Conservation (phyloP, 352 stramenopile genomes). For the Plasmopara viticola region DNA sequence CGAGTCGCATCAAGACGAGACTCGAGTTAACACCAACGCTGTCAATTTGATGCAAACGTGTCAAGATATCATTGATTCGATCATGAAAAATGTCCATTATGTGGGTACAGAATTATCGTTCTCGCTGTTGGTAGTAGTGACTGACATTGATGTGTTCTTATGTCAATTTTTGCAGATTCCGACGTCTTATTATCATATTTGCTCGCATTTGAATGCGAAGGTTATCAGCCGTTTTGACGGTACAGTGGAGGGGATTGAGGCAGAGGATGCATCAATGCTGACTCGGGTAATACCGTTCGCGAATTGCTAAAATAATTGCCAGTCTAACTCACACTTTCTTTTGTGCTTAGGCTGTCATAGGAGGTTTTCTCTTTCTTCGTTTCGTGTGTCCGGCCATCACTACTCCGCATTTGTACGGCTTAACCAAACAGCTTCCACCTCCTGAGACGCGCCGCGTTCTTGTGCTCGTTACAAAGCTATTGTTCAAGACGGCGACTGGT, state of each 20-base stretch:
- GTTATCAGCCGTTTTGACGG: slow-evolving; percentile 68
- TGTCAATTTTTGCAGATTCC: slow-evolving; percentile 39
- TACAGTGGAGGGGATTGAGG: slow-evolving; percentile 45
- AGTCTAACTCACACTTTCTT: slow-evolving; percentile 1
- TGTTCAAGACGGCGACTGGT: slow-evolving; percentile 85
- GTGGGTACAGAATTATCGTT: slow-evolving; percentile 12
- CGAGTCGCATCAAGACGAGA: slow-evolving; percentile 34
- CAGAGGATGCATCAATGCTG: slow-evolving; percentile 46
- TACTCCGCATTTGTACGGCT: slow-evolving; percentile 77
- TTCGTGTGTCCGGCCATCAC: slow-evolving; percentile 87
- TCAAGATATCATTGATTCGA: slow-evolving; percentile 77
- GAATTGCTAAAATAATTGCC: not conserved
- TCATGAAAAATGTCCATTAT: slow-evolving; percentile 51
- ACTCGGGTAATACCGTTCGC: slow-evolving; percentile 34
- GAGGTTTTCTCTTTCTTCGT: slow-evolving; percentile 83
- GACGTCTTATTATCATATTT: slow-evolving; percentile 72
- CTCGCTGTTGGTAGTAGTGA: not conserved
- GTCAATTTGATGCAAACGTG: slow-evolving; percentile 79
- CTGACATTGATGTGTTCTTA: slow-evolving; percentile 2
- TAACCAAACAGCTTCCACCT: slow-evolving; percentile 62
- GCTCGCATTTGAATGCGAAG: slow-evolving; percentile 64
- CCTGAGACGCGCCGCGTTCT: slow-evolving; percentile 72
- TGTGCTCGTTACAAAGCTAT: slow-evolving; percentile 83
- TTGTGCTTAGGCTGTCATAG: slow-evolving; percentile 63
- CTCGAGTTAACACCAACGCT: slow-evolving; percentile 42